Conservation (phyloP, 2,329 filamentous ascomycete genomes). For the Fonsecaea monophora region DNA sequence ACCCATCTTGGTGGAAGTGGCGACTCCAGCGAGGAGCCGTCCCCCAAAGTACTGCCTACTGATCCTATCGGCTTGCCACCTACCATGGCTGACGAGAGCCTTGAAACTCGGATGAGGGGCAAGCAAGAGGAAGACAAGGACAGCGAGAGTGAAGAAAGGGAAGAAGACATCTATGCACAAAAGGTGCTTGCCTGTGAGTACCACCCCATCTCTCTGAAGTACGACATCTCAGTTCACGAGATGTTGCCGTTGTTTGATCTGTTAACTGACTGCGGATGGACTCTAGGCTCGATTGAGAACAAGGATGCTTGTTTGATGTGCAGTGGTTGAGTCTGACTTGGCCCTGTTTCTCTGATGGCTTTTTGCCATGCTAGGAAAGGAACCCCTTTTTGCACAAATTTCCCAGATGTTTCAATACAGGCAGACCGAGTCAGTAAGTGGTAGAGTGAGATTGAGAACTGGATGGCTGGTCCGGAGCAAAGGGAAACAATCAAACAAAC, state of each 20-base stretch:
- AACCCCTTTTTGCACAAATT: too few species aligned
- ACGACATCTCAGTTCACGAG: not conserved
- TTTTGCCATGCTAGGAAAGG: too few species aligned
- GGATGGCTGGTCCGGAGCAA: too few species aligned
- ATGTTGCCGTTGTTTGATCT: not conserved
- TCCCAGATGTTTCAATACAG: too few species aligned
- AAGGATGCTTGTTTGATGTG: conserved; percentile 96
- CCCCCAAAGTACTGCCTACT: conserved; percentile 76
- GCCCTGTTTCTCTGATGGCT: not conserved
- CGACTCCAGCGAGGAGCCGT: conserved; percentile 71
- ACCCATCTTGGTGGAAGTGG: conserved; percentile 70
- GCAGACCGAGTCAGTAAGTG: too few species aligned
- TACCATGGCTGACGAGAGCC: conserved; percentile 66
- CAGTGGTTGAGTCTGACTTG: conserved; percentile 70
- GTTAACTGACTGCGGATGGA: conserved; percentile 13
- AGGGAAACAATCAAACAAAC: too few species aligned
- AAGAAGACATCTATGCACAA: conserved; percentile 94
- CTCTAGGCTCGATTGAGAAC: conserved; percentile 88
- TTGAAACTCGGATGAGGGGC: conserved; percentile 53
- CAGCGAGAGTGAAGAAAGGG: conserved; percentile 73
- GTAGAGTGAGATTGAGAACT: too few species aligned
- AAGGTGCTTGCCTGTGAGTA: conserved; percentile 83
- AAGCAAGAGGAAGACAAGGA: conserved; percentile 76
- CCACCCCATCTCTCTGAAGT: not conserved
- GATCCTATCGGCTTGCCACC: conserved; percentile 66